These are phyloP conservation scores for Aurantiochytrium sp. DNA, from an alignment of 108 stramenopile genomes.

Conservation along the genomic window DNA sequence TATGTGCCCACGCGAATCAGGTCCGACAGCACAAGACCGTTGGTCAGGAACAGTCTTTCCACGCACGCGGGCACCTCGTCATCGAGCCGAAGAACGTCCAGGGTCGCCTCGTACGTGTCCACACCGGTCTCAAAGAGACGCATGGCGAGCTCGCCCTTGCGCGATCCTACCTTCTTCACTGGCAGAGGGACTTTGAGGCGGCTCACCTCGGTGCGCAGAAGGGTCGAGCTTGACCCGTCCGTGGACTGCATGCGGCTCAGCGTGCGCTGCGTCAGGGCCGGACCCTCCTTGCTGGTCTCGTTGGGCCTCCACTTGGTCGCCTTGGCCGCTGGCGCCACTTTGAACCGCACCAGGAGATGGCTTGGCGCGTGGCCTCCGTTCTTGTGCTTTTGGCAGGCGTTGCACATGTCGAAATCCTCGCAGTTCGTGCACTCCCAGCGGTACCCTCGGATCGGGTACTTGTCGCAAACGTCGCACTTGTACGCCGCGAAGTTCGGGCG, in stretches of 20 bases:
- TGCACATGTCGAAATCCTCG: constrained; percentile 25
- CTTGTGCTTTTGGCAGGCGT: background rate
- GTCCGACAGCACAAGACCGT: background rate
- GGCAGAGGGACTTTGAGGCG: background rate
- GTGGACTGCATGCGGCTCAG: background rate
- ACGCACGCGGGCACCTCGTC: background rate
- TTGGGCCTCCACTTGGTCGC: background rate
- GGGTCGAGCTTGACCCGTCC: background rate
- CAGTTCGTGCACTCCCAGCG: constrained; percentile 2
- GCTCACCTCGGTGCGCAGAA: background rate
- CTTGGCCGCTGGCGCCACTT: background rate
- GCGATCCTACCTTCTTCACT: background rate
- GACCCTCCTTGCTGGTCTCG: background rate
- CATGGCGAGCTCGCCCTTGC: background rate
- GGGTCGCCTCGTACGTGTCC: background rate
- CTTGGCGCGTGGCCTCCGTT: background rate
- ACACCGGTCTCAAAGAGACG: constrained; percentile 2
- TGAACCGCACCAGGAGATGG: background rate
- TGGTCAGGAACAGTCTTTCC: background rate
- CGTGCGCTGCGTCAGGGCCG: background rate
- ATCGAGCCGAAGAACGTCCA: background rate
- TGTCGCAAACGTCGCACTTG: background rate
- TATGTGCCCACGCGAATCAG: background rate
- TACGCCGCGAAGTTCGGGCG: background rate
- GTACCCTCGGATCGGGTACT: background rate